phyloP scores from a whole-genome alignment of 257 asterid genomes.

The Orobanche coerulescens region DNA sequence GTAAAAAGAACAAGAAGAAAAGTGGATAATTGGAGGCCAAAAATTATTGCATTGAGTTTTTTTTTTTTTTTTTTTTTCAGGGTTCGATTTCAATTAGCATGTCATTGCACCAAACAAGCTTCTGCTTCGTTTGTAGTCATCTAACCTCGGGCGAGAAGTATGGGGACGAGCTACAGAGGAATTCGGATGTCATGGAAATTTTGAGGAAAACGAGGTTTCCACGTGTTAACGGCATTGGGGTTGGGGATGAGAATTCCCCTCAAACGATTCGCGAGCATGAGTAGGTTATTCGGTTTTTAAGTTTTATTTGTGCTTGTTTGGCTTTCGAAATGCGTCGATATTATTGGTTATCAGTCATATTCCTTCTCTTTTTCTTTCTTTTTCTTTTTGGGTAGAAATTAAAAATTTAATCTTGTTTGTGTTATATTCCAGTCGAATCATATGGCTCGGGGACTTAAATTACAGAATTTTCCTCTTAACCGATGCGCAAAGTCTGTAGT shows the following conservation, averaged over 20 bases:
- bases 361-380: background rate
- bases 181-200: slow-evolving; percentile 94
- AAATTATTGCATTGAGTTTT: background rate
- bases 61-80: slow-evolving; percentile 36
- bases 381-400: background rate
- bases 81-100: slow-evolving; percentile 94
- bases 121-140: slow-evolving; percentile 93
- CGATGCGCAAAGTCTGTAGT: slow-evolving; percentile 86
- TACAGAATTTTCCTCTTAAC: slow-evolving; percentile 75
- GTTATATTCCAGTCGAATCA: slow-evolving; percentile 55
- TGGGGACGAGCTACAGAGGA: slow-evolving; percentile 87
- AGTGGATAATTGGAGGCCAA: too few species aligned
- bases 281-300: slow-evolving; percentile 33
- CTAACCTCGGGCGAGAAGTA: slow-evolving; percentile 93
- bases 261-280: slow-evolving; percentile 88
- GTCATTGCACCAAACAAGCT: slow-evolving; percentile 96
- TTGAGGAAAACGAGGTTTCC: slow-evolving; percentile 92
- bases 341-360: background rate
- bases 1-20: too few species aligned
- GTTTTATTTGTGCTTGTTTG: too few species aligned
- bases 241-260: slow-evolving; percentile 75
- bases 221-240: slow-evolving; percentile 49
- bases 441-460: slow-evolving; percentile 95
- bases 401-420: slow-evolving; percentile 9
- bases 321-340: too few species aligned